phyloP scores from a whole-genome alignment of 2,329 filamentous ascomycete species.

The Monilinia aucupariae region DNA sequence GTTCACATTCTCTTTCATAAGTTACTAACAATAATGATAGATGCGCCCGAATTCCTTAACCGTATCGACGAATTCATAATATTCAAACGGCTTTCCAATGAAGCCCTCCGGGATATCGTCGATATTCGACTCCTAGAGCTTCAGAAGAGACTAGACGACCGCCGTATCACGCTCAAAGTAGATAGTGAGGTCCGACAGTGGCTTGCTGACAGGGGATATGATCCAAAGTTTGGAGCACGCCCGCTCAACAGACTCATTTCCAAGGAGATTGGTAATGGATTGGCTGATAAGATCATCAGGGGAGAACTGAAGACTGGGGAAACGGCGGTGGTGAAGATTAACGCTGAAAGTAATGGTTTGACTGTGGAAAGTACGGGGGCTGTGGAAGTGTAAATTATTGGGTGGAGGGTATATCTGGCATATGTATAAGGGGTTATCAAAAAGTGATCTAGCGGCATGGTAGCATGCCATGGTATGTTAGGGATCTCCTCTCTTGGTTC shows the following conservation, averaged over 20 bases:
- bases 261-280: constrained; percentile 79
- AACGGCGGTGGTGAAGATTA: constrained; percentile 63
- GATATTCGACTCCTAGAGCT: constrained; percentile 86
- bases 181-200: constrained; percentile 69
- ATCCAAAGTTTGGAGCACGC: constrained; percentile 83
- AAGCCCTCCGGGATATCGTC: constrained; percentile 83
- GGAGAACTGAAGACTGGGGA: constrained; percentile 75
- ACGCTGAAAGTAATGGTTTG: constrained; percentile 54
- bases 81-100: constrained; percentile 77
- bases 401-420: neutral
- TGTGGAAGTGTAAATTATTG: neutral
- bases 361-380: constrained; percentile 39
- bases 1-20: neutral
- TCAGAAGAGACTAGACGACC: constrained; percentile 75
- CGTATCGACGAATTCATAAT: constrained; percentile 95
- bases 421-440: neutral
- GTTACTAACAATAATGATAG: constrained; percentile 16
- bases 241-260: constrained; percentile 87
- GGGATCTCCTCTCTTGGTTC: constrained; percentile 9
- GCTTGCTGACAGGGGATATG: constrained; percentile 85
- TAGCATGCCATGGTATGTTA: neutral
- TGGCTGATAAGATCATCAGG: constrained; percentile 88
- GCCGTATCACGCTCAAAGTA: constrained; percentile 72
- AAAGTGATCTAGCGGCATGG: constrained; percentile 6
- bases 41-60: constrained; percentile 94